These are phyloP conservation scores for Trichoderma oligosporum DNA, from an alignment of 2,329 filamentous ascomycete genomes.

Conservation along the genomic window DNA sequence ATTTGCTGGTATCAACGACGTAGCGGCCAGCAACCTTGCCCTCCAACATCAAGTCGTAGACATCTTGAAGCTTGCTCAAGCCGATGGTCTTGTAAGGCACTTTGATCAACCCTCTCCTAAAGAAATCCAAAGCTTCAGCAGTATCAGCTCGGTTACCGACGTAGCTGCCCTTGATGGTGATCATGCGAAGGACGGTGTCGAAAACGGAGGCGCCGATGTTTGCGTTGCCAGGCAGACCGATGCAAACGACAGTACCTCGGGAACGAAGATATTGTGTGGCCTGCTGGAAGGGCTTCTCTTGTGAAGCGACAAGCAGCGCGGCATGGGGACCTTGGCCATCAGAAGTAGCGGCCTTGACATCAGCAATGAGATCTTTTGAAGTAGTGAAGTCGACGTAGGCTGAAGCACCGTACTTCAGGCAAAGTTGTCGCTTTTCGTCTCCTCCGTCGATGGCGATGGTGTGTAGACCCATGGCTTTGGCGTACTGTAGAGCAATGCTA, in stretches of 20 bases:
- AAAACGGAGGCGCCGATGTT: constrained; percentile 82
- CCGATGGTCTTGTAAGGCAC: constrained; percentile 82
- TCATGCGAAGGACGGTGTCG: constrained; percentile 83
- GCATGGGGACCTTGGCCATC: constrained; percentile 84
- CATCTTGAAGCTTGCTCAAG: constrained; percentile 70
- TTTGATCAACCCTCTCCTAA: constrained; percentile 75
- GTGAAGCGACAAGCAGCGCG: constrained; percentile 79
- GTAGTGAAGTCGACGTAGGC: constrained; percentile 77
- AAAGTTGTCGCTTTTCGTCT: constrained; percentile 72
- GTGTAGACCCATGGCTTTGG: constrained; percentile 81
- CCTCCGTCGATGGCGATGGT: constrained; percentile 80
- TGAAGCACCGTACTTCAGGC: constrained; percentile 64
- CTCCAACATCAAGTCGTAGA: constrained; percentile 72
- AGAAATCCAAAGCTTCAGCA: constrained; percentile 89
- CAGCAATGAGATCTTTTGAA: constrained; percentile 72
- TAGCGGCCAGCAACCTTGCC: constrained; percentile 74
- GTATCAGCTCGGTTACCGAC: constrained; percentile 89
- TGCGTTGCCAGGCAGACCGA: constrained; percentile 79
- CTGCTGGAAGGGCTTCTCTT: constrained; percentile 93
- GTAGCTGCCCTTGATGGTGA: constrained; percentile 88
- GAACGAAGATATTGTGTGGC: constrained; percentile 83
- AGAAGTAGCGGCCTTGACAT: constrained; percentile 75
- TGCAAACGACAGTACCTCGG: constrained; percentile 78
- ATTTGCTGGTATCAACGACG: constrained; percentile 70
- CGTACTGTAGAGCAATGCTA: constrained; percentile 77